These are phyloP conservation scores for Nakaseomyces sp. DNA, from an alignment of 1,139 yeast species.

Conservation along the genomic window DNA sequence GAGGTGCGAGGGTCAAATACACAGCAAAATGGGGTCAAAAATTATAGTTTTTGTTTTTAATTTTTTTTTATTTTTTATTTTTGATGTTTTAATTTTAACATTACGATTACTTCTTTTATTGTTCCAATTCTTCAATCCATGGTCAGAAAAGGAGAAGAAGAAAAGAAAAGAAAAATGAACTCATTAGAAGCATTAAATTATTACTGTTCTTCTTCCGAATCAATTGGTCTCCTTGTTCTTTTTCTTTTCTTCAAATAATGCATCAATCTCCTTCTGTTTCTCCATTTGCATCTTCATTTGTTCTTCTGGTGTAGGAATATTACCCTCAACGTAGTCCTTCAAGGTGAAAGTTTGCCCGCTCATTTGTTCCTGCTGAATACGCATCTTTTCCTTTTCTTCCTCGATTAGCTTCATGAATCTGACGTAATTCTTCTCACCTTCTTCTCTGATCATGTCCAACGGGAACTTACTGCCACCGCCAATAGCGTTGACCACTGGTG, in stretches of 20 bases:
- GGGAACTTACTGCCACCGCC: conserved; percentile 68
- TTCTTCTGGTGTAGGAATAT: conserved; percentile 79
- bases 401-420: conserved; percentile 73
- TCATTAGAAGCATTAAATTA: no score
- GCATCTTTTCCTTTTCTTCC: conserved; percentile 82
- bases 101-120: no score
- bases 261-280: conserved; percentile 39
- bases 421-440: conserved; percentile 84
- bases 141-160: not conserved
- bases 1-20: no score
- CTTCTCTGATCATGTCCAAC: conserved; percentile 81
- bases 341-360: conserved; percentile 70
- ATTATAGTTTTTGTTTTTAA: no score
- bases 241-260: conserved; percentile 27
- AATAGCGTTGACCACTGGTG: conserved; percentile 32
- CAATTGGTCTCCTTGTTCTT: conserved; percentile 8
- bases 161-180: not conserved
- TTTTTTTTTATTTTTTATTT: no score
- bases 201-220: no score
- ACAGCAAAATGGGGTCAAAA: no score
- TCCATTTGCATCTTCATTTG: conserved; percentile 56
- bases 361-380: conserved; percentile 74
- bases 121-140: no score
- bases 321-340: conserved; percentile 76
- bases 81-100: no score